Base-by-base conservation (phyloP, 495 filamentous ascomycete genomes). In the Hypoxylon fragiforme region DNA sequence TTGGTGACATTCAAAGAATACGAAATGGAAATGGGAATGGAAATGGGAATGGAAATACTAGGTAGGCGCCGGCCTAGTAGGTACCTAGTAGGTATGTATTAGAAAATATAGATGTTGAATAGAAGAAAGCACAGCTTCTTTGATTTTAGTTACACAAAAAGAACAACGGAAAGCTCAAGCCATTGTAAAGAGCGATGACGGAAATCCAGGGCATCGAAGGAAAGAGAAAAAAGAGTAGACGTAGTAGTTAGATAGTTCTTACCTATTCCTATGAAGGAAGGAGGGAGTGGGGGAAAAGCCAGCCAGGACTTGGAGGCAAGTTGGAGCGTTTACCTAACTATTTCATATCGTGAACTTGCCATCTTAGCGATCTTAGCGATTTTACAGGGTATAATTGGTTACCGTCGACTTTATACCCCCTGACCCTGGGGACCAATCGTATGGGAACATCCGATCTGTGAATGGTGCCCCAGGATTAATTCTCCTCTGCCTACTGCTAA, bases 101-200 rank as follows among this genome's bases (percentile, higher is more conserved):
- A n/a, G n/a, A n/a, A n/a, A n/a, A n/a, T n/a, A n/a, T n/a, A n/a
- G n/a, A 35, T 28, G 24, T 28, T 38, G 45, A 46, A 60, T 39
- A 30, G 11, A 56, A 51, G 37, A 52, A 62, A 62, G 59, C 54
- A 11, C 59, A 41, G 59, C 59, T 63, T 54, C 58, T 57, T 21
- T 60, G 46, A 41, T 50, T 60, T 50, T 49, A 44, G 49, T 36
- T 16, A 31, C 19, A 11, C 31, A 16, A 9, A n/a, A n/a, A n/a
- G n/a, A n/a, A n/a, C n/a, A n/a, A n/a, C n/a, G n/a, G n/a, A n/a
- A n/a, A n/a, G n/a, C n/a, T 56, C 34, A 56, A 62, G 42, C 26
- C 51, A 56, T 44, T 45, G 9, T 12, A 7, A n/a, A 22, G n/a
- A 28, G 34, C 14, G 20, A 30, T 16, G 32, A 42, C 18, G 26